These are phyloP conservation scores for Populus simonii DNA, from an alignment of 345 rosid genomes.

Conservation along the genomic window DNA sequence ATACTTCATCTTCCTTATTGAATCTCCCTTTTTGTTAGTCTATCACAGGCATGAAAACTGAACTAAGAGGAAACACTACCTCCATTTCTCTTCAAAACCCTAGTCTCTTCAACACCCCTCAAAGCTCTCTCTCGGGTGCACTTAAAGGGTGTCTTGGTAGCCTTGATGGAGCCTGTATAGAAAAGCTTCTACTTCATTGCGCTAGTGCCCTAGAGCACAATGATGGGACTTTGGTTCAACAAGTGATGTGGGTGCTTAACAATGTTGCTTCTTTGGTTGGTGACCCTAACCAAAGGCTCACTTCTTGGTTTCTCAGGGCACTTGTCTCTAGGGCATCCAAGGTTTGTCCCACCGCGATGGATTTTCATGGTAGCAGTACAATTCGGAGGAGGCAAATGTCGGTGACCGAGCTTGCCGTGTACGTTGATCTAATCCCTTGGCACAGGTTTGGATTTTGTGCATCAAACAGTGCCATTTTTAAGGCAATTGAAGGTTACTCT, in stretches of 20 bases:
- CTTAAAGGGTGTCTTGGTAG: conserved; percentile 60
- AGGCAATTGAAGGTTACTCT: conserved; percentile 43
- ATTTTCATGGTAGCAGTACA: conserved; percentile 36
- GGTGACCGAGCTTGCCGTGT: conserved; percentile 64
- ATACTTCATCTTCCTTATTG: not conserved
- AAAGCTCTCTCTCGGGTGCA: conserved; percentile 46
- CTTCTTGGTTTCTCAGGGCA: conserved; percentile 61
- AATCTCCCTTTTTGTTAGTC: not conserved
- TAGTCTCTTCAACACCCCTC: conserved; percentile 34
- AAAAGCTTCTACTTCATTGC: conserved; percentile 70
- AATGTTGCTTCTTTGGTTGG: conserved; percentile 62
- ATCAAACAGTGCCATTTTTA: conserved; percentile 50
- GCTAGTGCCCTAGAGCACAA: conserved; percentile 63
- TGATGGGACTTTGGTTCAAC: conserved; percentile 70
- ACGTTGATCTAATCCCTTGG: conserved; percentile 76
- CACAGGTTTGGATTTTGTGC: conserved; percentile 69
- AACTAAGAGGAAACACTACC: conserved; percentile 35
- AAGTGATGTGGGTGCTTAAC: conserved; percentile 84
- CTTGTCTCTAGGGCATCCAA: conserved; percentile 59
- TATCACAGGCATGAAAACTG: conserved; percentile 38
- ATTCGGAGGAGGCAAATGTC: conserved; percentile 43
- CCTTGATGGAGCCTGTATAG: conserved; percentile 67
- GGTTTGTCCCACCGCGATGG: conserved; percentile 49
- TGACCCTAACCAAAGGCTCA: conserved; percentile 66
- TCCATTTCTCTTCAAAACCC: conserved; percentile 47